Conservation (phyloP, 768 basidiomycete species). For the Lactarius hengduanensis region DNA sequence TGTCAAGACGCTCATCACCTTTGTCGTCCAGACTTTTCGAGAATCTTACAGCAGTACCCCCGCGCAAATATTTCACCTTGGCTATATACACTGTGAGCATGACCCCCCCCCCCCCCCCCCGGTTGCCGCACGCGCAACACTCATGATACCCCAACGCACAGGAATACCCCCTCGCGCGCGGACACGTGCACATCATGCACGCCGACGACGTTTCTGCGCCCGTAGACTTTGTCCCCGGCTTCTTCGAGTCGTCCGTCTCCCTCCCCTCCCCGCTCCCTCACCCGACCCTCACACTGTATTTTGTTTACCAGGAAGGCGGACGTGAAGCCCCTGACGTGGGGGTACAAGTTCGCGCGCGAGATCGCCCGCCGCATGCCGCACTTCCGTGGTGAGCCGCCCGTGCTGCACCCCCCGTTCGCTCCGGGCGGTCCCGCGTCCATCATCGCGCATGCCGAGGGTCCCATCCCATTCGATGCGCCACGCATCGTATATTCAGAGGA, state of each 20-base stretch:
- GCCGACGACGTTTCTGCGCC: slow-evolving; percentile 29
- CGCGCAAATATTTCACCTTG: slow-evolving; percentile 31
- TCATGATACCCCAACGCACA: not conserved
- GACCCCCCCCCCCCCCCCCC: not conserved
- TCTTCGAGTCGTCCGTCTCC: slow-evolving; percentile 28
- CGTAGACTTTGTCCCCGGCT: slow-evolving; percentile 32
- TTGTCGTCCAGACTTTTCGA: not conserved
- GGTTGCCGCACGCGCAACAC: not conserved
- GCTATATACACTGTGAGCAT: slow-evolving; percentile 14
- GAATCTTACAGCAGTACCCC: slow-evolving; percentile 3
- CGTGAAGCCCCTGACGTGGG: slow-evolving; percentile 46
- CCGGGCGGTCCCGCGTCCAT: slow-evolving; percentile 33
- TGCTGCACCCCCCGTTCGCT: slow-evolving; percentile 36
- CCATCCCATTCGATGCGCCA: slow-evolving; percentile 33
- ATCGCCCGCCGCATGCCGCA: slow-evolving; percentile 50
- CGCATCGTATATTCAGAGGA: slow-evolving; percentile 37
- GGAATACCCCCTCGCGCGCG: slow-evolving; percentile 30
- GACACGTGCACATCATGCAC: slow-evolving; percentile 31
- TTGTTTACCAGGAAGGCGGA: slow-evolving; percentile 32
- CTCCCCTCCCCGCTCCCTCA: too few species aligned
- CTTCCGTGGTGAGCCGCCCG: slow-evolving; percentile 38
- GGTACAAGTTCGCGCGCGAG: slow-evolving; percentile 57
- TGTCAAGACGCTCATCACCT: not conserved
- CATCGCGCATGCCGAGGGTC: slow-evolving; percentile 21
- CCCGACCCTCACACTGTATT: too few species aligned